These are phyloP conservation scores for Xylaria sp. DNA, from an alignment of 2,329 filamentous ascomycete species.

Conservation along the genomic window DNA sequence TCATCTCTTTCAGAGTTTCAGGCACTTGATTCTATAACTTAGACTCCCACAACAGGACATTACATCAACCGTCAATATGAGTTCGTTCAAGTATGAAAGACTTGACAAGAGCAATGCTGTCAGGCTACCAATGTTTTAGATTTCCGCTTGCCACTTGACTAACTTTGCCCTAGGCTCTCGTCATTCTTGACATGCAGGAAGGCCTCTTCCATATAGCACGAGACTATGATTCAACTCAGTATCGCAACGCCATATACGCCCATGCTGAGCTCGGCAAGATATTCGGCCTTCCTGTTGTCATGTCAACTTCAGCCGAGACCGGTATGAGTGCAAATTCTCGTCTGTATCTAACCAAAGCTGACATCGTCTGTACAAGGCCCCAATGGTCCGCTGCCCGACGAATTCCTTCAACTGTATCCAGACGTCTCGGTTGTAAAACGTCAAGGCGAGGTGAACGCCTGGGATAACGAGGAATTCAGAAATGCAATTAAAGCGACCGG, in stretches of 20 bases:
- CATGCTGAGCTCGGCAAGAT: constrained; percentile 73
- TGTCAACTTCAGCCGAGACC: constrained; percentile 75
- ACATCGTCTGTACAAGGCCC: constrained; percentile 59
- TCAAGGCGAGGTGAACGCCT: constrained; percentile 78
- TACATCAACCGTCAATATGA: constrained; percentile 12
- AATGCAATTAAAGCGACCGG: constrained; percentile 71
- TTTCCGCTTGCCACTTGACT: constrained; percentile 40
- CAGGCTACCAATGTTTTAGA: constrained; percentile 1
- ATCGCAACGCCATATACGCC: constrained; percentile 73
- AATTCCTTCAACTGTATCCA: constrained; percentile 75
- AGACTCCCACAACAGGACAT: not conserved
- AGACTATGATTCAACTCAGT: constrained; percentile 74
- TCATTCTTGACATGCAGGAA: constrained; percentile 69
- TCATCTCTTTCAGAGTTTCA: not conserved
- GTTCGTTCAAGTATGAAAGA: constrained; percentile 49
- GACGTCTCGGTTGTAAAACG: constrained; percentile 72
- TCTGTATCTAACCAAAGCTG: not conserved
- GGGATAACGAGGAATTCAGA: constrained; percentile 77
- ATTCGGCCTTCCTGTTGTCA: constrained; percentile 74
- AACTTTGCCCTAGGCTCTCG: constrained; percentile 56
- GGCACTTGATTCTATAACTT: not conserved
- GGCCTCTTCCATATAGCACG: constrained; percentile 69
- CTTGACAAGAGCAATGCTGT: constrained; percentile 51
- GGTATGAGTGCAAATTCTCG: constrained; percentile 46
- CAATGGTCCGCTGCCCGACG: constrained; percentile 76